Conservation (phyloP, 306 rosid genomes). For the Sindora glabra region DNA sequence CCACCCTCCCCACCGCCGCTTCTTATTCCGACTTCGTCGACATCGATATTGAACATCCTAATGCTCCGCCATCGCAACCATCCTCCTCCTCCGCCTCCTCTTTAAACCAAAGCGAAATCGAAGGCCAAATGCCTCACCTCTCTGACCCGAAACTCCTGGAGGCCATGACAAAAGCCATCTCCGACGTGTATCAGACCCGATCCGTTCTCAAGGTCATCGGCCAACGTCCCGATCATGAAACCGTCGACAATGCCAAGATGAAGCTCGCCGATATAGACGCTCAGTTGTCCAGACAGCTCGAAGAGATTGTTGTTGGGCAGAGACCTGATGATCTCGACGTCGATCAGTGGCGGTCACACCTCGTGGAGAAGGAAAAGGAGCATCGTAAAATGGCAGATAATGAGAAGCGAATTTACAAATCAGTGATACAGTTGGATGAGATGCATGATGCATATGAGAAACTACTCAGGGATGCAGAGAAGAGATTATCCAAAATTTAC, state of each 20-base stretch:
- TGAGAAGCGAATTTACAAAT: conserved; percentile 41
- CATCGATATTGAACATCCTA: conserved; percentile 46
- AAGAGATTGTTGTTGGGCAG: conserved; percentile 48
- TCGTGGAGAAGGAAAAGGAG: conserved; percentile 41
- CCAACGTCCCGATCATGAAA: conserved; percentile 73
- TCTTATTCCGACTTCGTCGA: conserved; percentile 12
- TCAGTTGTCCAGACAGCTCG: conserved; percentile 42
- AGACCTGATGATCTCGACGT: conserved; percentile 62
- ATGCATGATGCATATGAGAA: conserved; percentile 73
- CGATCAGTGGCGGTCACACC: conserved; percentile 44
- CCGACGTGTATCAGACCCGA: conserved; percentile 84
- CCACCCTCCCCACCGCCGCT: neutral
- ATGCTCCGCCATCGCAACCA: neutral
- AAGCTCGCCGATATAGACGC: conserved; percentile 49
- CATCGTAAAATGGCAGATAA: conserved; percentile 41
- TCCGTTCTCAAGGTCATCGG: conserved; percentile 62
- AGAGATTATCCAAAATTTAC: conserved; percentile 62
- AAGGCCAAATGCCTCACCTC: conserved; percentile 54
- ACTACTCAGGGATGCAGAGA: conserved; percentile 76
- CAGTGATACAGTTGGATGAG: conserved; percentile 62
- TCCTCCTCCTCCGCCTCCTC: conserved; percentile 17
- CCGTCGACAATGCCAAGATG: conserved; percentile 55
- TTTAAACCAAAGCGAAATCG: conserved; percentile 14
- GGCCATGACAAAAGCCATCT: conserved; percentile 63
- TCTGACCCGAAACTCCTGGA: conserved; percentile 56